Evolutionary conservation across 768 basidiomycete species (phyloP).

Genomic region (Collybia sordida): DNA sequence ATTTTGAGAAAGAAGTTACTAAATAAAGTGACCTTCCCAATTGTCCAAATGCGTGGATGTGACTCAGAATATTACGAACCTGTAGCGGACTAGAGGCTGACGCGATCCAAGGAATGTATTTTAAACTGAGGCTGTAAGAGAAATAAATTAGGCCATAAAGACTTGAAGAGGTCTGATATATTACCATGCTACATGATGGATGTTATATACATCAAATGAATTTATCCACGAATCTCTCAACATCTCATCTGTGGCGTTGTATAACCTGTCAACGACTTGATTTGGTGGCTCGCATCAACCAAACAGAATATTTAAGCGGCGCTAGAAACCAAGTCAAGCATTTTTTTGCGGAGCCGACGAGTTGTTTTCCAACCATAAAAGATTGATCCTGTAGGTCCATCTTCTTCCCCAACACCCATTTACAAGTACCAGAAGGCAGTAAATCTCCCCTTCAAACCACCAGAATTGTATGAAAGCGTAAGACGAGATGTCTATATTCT

Average conservation of each 20-base stretch:
- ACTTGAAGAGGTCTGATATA: too few relatives aligned
- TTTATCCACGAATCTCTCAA: too few relatives aligned
- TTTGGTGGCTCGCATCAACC: background rate
- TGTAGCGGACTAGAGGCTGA: too few relatives aligned
- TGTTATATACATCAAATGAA: too few relatives aligned
- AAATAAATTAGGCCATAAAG: too few relatives aligned
- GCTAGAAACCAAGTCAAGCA: conserved; percentile 13
- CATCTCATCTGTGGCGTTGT: background rate
- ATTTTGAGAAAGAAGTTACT: conserved; percentile 30
- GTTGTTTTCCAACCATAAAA: background rate
- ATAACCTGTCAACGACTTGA: background rate
- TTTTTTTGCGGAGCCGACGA: conserved; percentile 11
- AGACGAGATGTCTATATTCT: background rate
- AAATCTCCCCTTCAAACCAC: conserved; percentile 25
- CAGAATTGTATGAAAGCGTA: conserved; percentile 25
- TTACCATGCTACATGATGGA: too few relatives aligned
- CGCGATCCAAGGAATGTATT: too few relatives aligned
- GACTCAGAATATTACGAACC: too few relatives aligned
- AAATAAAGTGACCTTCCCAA: too few relatives aligned
- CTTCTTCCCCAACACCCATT: conserved; percentile 16
- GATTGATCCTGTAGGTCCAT: conserved; percentile 6
- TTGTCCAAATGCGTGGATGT: too few relatives aligned
- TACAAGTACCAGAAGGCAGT: conserved; percentile 24
- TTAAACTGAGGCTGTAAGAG: too few relatives aligned
- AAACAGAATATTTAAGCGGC: conserved; percentile 14